These are phyloP conservation scores for Colletotrichum abscissum DNA, from an alignment of 2,329 filamentous ascomycete genomes.

Conservation along the genomic window DNA sequence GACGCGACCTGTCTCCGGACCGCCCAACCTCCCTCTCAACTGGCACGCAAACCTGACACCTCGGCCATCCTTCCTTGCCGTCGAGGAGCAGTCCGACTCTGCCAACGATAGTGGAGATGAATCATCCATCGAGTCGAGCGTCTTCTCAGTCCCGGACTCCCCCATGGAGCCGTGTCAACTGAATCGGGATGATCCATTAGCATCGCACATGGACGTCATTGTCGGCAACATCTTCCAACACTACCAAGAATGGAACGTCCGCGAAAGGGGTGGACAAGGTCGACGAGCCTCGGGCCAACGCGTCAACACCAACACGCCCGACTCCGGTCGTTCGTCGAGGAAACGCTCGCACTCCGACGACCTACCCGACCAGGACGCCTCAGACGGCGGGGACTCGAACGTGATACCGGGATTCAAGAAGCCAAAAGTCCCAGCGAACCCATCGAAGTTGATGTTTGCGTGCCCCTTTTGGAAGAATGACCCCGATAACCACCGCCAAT, in stretches of 20 bases:
- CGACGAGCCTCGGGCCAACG: not conserved
- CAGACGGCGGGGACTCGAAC: not conserved
- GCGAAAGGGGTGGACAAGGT: constrained; percentile 3
- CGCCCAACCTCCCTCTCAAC: not conserved
- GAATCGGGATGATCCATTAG: constrained; percentile 6
- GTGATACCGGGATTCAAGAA: not conserved
- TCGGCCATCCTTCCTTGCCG: not conserved
- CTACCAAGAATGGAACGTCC: not conserved
- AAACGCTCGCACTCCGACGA: constrained; percentile 12
- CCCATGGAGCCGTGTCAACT: constrained; percentile 3
- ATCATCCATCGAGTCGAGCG: constrained; percentile 16
- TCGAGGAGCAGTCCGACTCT: not conserved
- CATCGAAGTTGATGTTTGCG: constrained; percentile 29
- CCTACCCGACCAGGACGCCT: not conserved
- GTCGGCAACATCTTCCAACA: not conserved
- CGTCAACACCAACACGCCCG: not conserved
- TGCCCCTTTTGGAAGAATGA: constrained; percentile 47
- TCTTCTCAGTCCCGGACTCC: constrained; percentile 20
- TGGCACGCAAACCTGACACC: not conserved
- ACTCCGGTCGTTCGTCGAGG: constrained; percentile 9
- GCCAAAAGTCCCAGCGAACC: not conserved
- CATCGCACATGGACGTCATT: not conserved
- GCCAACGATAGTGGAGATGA: constrained; percentile 11
- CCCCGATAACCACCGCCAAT: constrained; percentile 40
- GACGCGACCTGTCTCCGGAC: not conserved